Evolutionary conservation across 306 rosid species (phyloP).

Genomic region (Albizia julibrissin): DNA sequence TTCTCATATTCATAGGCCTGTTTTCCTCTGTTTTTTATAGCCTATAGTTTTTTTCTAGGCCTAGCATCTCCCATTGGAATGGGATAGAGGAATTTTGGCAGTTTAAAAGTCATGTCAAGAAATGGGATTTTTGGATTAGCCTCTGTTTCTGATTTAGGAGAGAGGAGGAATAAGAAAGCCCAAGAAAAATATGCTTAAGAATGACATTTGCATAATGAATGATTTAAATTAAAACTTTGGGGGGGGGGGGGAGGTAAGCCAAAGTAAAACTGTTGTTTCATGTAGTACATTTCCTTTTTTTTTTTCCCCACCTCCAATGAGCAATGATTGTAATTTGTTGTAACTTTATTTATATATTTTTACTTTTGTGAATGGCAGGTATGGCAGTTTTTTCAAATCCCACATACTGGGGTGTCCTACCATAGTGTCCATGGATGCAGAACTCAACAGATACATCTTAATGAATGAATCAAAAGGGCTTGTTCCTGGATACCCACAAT

Average conservation of each 20-base stretch:
- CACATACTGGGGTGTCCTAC: constrained; percentile 98
- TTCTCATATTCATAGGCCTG: not conserved
- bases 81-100: not conserved
- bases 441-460: constrained; percentile 77
- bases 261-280: constrained; percentile 28
- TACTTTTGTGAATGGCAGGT: constrained; percentile 53
- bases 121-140: not conserved
- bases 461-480: constrained; percentile 95
- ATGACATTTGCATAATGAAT: constrained; percentile 21
- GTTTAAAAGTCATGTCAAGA: constrained; percentile 12
- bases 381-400: constrained; percentile 93
- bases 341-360: not conserved
- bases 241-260: constrained; percentile 37
- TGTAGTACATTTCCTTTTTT: constrained; percentile 32
- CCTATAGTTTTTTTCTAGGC: constrained; percentile 11
- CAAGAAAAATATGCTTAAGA: not conserved
- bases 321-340: constrained; percentile 36
- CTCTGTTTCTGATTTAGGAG: not conserved
- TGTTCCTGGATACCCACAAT: constrained; percentile 94
- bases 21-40: not conserved
- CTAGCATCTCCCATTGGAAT: constrained; percentile 30
- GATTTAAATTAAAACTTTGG: not conserved
- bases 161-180: not conserved
- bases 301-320: constrained; percentile 36
- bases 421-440: constrained; percentile 96